phyloP scores from a whole-genome alignment of 257 asterid genomes.

The Rauvolfia tetraphylla region DNA sequence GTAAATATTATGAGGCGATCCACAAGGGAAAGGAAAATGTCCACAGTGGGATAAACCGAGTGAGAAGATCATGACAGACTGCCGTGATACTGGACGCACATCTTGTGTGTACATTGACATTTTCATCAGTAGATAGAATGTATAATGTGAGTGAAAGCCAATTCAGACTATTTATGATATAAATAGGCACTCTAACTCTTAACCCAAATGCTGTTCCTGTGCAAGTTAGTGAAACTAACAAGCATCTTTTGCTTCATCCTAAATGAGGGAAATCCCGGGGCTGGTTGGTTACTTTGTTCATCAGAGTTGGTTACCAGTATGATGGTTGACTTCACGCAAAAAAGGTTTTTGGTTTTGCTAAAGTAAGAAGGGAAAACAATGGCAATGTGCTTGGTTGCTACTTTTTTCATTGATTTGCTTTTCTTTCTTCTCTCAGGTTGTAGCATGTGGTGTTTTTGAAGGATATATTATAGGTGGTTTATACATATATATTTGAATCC shows the following conservation, averaged over 20 bases:
- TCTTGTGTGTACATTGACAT: too few relatives aligned
- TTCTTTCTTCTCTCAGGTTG: neutral
- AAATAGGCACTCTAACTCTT: neutral
- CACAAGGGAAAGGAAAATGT: too few relatives aligned
- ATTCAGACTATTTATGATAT: neutral
- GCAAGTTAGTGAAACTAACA: neutral
- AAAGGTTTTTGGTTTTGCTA: neutral
- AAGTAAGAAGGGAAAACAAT: neutral
- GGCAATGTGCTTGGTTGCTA: neutral
- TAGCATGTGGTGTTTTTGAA: neutral
- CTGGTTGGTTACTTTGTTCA: neutral
- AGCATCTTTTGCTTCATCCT: neutral
- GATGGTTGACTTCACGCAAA: neutral
- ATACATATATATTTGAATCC: neutral
- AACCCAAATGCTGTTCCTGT: neutral
- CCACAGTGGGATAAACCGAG: neutral
- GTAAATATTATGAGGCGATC: too few relatives aligned
- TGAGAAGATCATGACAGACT: too few relatives aligned
- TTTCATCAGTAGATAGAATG: too few relatives aligned
- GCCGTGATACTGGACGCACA: too few relatives aligned
- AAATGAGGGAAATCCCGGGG: too few relatives aligned
- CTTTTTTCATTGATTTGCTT: neutral
- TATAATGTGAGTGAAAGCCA: neutral
- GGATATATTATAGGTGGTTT: neutral
- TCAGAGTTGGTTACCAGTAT: neutral